phyloP scores from a whole-genome alignment of 2,329 filamentous ascomycete species.

The Septoria linicola region DNA sequence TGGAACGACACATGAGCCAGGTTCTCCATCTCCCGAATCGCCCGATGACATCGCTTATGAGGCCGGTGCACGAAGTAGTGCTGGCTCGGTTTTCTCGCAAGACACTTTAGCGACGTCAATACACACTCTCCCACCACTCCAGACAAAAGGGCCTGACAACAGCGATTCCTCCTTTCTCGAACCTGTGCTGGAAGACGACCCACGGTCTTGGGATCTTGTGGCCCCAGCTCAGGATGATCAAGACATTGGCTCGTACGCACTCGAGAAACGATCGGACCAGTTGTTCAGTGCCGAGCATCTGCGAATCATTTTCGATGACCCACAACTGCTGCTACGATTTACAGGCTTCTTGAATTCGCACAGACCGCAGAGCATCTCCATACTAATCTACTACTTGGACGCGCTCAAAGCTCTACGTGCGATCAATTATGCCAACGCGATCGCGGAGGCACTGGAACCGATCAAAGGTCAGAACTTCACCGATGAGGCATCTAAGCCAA shows the following conservation, averaged over 20 bases:
- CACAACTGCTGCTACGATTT: slow-evolving; percentile 63
- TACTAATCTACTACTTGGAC: slow-evolving; percentile 71
- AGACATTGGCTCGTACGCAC: slow-evolving; percentile 47
- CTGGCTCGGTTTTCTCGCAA: slow-evolving; percentile 38
- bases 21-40: slow-evolving; percentile 21
- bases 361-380: slow-evolving; percentile 61
- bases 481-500: slow-evolving; percentile 50
- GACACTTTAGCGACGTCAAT: slow-evolving; percentile 41
- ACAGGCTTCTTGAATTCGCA: slow-evolving; percentile 63
- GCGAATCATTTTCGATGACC: slow-evolving; percentile 63
- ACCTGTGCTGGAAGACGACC: slow-evolving; percentile 54
- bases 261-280: slow-evolving; percentile 64
- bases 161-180: slow-evolving; percentile 45
- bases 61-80: slow-evolving; percentile 36
- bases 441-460: slow-evolving; percentile 60
- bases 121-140: slow-evolving; percentile 43
- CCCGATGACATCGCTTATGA: slow-evolving; percentile 25
- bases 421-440: slow-evolving; percentile 68
- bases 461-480: slow-evolving; percentile 59
- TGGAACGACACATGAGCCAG: slow-evolving; percentile 1
- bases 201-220: slow-evolving; percentile 55
- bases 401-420: slow-evolving; percentile 69
- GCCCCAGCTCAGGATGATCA: slow-evolving; percentile 38
- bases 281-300: slow-evolving; percentile 68
- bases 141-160: slow-evolving; percentile 44